Evolutionary conservation across 129 eudicot genomes (phyloP).

Genomic region (Arctium lappa): DNA sequence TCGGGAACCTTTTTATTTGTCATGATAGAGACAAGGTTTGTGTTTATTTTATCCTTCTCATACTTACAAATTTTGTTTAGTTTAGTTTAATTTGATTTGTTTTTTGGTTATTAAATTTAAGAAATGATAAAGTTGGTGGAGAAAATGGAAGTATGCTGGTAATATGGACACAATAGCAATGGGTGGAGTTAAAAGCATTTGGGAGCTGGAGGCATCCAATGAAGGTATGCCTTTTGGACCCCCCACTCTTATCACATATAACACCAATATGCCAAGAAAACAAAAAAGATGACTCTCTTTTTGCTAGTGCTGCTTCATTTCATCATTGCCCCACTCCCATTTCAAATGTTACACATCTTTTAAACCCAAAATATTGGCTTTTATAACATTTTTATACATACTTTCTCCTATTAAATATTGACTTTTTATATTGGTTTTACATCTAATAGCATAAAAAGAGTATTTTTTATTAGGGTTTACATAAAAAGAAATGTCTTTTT

Average conservation of each 20-base stretch:
- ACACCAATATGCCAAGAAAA: slow-evolving; percentile 24
- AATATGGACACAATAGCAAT: slow-evolving; percentile 37
- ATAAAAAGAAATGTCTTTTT: neutral
- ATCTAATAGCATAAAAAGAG: neutral
- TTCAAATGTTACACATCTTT: slow-evolving; percentile 27
- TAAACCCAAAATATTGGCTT: slow-evolving; percentile 26
- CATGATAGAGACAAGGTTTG: neutral
- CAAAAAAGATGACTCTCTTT: slow-evolving; percentile 29
- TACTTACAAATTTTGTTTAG: neutral
- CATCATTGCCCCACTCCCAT: slow-evolving; percentile 36
- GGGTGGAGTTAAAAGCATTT: slow-evolving; percentile 23
- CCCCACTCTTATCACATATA: slow-evolving; percentile 3
- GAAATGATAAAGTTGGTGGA: slow-evolving; percentile 5
- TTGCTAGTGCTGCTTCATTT: slow-evolving; percentile 37
- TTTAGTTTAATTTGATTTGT: neutral
- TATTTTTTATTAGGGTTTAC: neutral
- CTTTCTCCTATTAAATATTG: neutral
- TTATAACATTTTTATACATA: slow-evolving; percentile 3
- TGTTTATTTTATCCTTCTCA: neutral
- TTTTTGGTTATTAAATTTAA: neutral
- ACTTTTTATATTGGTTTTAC: neutral
- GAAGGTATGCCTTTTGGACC: slow-evolving; percentile 27
- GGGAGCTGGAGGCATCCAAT: slow-evolving; percentile 40
- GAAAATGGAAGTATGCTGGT: slow-evolving; percentile 26
- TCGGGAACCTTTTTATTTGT: neutral